phyloP scores from a whole-genome alignment of 1,284 basidiomycete genomes.

The Flammula alnicola region DNA sequence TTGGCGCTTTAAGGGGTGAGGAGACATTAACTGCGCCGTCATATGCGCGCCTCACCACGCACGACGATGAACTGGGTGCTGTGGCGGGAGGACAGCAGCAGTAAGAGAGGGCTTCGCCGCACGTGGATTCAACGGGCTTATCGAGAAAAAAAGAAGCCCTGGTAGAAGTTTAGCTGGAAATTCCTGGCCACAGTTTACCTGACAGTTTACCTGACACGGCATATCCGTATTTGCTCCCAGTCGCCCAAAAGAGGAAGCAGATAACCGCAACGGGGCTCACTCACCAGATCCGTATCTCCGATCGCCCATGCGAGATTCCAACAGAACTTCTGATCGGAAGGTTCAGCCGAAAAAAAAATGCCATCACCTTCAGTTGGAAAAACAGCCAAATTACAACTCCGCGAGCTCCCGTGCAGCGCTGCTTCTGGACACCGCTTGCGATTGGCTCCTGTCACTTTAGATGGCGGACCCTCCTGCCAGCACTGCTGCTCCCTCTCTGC shows the following conservation, averaged over 20 bases:
- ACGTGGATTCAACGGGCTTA: background rate
- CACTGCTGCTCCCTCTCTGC: too few relatives aligned
- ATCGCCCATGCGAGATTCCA: conserved; percentile 33
- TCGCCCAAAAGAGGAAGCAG: conserved; percentile 13
- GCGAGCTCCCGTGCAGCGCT: background rate
- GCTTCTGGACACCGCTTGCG: background rate
- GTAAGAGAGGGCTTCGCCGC: background rate
- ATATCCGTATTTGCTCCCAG: conserved; percentile 7
- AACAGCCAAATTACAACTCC: conserved; percentile 1
- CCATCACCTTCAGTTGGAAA: background rate
- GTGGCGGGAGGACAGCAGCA: too few relatives aligned
- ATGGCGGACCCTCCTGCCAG: too few relatives aligned
- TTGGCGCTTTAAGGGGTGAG: background rate
- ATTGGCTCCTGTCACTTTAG: too few relatives aligned
- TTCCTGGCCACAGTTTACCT: too few relatives aligned
- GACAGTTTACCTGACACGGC: too few relatives aligned
- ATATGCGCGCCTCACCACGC: background rate
- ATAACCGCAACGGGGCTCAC: conserved; percentile 11
- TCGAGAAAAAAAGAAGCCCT: too few relatives aligned
- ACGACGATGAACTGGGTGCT: too few relatives aligned
- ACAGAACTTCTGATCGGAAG: conserved; percentile 47
- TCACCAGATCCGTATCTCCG: conserved; percentile 20
- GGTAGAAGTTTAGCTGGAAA: too few relatives aligned
- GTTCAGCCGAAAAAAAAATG: background rate
- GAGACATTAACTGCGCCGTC: background rate